Conservation (phyloP, 1,284 basidiomycete genomes). For the Puccinia horiana region DNA sequence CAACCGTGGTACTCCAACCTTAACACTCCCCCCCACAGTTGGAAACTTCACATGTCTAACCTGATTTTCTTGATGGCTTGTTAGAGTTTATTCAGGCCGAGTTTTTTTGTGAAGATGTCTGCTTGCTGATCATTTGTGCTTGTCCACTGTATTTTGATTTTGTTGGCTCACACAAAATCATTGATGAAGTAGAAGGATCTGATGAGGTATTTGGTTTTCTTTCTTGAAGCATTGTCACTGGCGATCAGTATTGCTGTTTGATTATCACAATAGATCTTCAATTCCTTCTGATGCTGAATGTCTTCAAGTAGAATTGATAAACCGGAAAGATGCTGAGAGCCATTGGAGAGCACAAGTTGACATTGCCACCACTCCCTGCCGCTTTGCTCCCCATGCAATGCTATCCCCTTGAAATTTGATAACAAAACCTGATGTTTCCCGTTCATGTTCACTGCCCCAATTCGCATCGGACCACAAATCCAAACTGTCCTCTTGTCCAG, state of each 20-base stretch:
- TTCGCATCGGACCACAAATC: constrained; percentile 7
- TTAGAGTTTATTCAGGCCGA: background rate
- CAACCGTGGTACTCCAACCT: no score
- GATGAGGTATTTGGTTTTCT: background rate
- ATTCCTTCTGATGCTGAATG: no score
- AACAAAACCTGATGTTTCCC: background rate
- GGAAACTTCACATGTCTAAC: no score
- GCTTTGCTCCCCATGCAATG: constrained; percentile 8
- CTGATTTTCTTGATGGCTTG: no score
- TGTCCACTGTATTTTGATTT: background rate
- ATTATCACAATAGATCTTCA: constrained; percentile 20
- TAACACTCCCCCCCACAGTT: no score
- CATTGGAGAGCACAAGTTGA: background rate
- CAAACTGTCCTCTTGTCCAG: background rate
- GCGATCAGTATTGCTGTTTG: background rate
- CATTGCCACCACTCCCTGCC: background rate
- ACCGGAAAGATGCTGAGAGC: no score
- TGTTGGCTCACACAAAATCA: constrained; percentile 24
- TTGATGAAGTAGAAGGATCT: constrained; percentile 33
- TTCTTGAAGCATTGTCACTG: no score
- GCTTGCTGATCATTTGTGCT: background rate
- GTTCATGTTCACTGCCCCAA: constrained; percentile 32
- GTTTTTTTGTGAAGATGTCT: constrained; percentile 28
- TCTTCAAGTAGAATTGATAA: no score
- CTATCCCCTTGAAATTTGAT: background rate